phyloP scores from a whole-genome alignment of 495 filamentous ascomycete species.

The Aspergillus egyptiacus region DNA sequence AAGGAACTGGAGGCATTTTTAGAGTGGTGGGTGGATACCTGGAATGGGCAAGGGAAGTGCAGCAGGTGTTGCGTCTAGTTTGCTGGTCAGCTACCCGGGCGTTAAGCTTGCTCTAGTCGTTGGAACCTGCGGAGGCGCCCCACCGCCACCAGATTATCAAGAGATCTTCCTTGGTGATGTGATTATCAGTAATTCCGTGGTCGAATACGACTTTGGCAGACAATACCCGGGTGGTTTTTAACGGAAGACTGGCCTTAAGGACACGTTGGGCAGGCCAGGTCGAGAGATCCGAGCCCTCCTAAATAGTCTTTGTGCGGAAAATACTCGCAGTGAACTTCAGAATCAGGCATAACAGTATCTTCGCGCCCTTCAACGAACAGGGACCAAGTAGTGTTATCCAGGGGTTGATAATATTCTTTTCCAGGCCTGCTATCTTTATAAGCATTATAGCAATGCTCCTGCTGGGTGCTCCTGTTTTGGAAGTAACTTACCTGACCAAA shows the following conservation, averaged over 20 bases:
- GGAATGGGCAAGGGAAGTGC: conserved; percentile 32
- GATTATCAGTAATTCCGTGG: conserved; percentile 32
- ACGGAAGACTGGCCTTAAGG: conserved; percentile 22
- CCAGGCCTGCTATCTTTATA: conserved; percentile 25
- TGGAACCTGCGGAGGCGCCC: no score
- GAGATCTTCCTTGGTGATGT: conserved; percentile 41
- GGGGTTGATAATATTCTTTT: conserved; percentile 26
- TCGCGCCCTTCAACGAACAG: background rate
- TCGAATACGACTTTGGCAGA: conserved; percentile 36
- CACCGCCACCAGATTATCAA: background rate
- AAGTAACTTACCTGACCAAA: background rate
- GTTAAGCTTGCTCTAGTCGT: conserved; percentile 22
- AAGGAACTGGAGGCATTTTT: no score
- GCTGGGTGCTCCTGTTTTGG: background rate
- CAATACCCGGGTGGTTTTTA: conserved; percentile 22
- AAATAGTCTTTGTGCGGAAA: conserved; percentile 11
- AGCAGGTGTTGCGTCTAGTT: conserved; percentile 21
- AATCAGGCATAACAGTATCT: conserved; percentile 7
- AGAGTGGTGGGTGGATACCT: no score
- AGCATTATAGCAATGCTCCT: conserved; percentile 16
- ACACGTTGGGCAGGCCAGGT: conserved; percentile 26
- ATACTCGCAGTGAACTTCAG: conserved; percentile 8
- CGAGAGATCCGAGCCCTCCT: conserved; percentile 27
- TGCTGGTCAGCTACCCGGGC: conserved; percentile 25
- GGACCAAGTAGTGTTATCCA: conserved; percentile 16